Conservation (phyloP, 2,329 filamentous ascomycete species). For the Didymella exigua region DNA sequence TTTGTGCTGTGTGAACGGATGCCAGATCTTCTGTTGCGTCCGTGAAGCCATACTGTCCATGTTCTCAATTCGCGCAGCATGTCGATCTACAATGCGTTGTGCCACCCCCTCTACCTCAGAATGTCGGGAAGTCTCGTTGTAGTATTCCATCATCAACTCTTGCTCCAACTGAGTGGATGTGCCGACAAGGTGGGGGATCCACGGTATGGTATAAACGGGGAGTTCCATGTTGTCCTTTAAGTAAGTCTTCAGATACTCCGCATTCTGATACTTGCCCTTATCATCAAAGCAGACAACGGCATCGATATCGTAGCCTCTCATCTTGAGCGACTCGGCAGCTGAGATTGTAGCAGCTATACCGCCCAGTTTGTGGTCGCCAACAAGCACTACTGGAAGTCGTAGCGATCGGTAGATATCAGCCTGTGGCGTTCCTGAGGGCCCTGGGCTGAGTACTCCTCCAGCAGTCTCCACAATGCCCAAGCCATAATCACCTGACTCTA, state of each 20-base stretch:
- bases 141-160: slow-evolving; percentile 68
- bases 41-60: slow-evolving; percentile 66
- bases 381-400: slow-evolving; percentile 72
- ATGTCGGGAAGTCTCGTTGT: slow-evolving; percentile 52
- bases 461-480: slow-evolving; percentile 76
- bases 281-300: slow-evolving; percentile 70
- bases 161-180: slow-evolving; percentile 51
- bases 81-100: slow-evolving; percentile 58
- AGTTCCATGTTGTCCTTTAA: slow-evolving; percentile 64
- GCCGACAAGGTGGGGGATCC: slow-evolving; percentile 60
- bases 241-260: slow-evolving; percentile 69
- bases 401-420: slow-evolving; percentile 78
- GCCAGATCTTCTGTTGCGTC: slow-evolving; percentile 71
- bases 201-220: slow-evolving; percentile 60
- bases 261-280: slow-evolving; percentile 69
- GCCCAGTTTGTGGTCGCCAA: slow-evolving; percentile 76
- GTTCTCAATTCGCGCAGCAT: slow-evolving; percentile 61
- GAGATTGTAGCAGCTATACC: slow-evolving; percentile 82
- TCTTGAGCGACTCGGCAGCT: slow-evolving; percentile 75
- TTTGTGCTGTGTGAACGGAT: slow-evolving; percentile 83
- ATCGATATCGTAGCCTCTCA: slow-evolving; percentile 80
- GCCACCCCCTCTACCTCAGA: slow-evolving; percentile 55
- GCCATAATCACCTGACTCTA: slow-evolving; percentile 13
- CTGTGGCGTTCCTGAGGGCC: slow-evolving; percentile 75
- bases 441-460: slow-evolving; percentile 80